Conservation (phyloP, 108 stramenopile genomes). For the Cylindrotheca fusiformis region DNA sequence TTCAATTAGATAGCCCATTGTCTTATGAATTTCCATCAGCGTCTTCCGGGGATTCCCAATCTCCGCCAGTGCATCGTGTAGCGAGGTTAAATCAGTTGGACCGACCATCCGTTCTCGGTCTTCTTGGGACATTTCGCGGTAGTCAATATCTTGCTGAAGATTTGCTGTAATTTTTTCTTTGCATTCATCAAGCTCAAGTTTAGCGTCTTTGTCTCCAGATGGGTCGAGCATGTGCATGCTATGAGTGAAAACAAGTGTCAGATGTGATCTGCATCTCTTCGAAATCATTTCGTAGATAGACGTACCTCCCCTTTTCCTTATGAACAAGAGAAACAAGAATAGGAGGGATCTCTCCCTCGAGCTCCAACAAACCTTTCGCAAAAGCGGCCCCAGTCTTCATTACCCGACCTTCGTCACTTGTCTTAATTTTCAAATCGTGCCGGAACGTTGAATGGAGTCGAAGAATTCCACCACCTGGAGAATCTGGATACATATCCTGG, state of each 20-base stretch:
- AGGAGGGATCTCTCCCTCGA: constrained; percentile 98
- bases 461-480: constrained; percentile 88
- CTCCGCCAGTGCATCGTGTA: constrained; percentile 76
- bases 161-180: constrained; percentile 76
- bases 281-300: too few relatives aligned
- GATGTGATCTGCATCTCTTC: too few relatives aligned
- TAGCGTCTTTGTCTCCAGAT: constrained; percentile 93
- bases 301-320: constrained; percentile 66
- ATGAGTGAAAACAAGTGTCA: background rate
- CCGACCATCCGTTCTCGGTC: constrained; percentile 73
- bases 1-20: constrained; percentile 80
- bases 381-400: constrained; percentile 99
- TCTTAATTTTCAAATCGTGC: constrained; percentile 98
- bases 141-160: constrained; percentile 84
- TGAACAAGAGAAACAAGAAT: constrained; percentile 97
- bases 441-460: constrained; percentile 98
- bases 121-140: constrained; percentile 52
- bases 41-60: constrained; percentile 88
- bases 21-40: constrained; percentile 73
- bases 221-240: constrained; percentile 93
- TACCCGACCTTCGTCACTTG: constrained; percentile 96
- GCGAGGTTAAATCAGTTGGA: constrained; percentile 63
- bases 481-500: constrained; percentile 87
- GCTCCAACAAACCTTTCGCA: constrained; percentile 93
- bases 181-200: constrained; percentile 81